A percentile compares a stretch with the other conserved stretches of the same genome.
Evolutionary conservation across 2,329 filamentous ascomycete genomes (phyloP).

Genomic region (Neofusicoccum cordaticola): DNA sequence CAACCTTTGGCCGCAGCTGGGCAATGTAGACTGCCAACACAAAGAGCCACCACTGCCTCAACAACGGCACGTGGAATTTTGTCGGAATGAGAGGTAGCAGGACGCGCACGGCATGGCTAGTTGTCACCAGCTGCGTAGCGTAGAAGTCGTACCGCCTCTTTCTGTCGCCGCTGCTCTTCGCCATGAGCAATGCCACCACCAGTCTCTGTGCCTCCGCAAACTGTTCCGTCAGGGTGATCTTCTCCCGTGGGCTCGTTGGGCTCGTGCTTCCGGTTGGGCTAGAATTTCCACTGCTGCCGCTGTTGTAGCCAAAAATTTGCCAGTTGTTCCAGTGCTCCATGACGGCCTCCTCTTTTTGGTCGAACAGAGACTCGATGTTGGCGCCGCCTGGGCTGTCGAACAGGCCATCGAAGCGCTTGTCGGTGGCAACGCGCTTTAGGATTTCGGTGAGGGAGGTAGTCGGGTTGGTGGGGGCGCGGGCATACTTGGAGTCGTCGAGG

Average conservation of each 20-base stretch:
- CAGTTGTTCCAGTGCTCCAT: conserved; percentile 92
- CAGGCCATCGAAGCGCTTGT: conserved; percentile 67
- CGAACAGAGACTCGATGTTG: conserved; percentile 68
- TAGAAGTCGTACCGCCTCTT: conserved; percentile 72
- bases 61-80: conserved; percentile 68
- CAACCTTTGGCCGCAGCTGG: conserved; percentile 69
- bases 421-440: conserved; percentile 64
- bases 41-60: conserved; percentile 89
- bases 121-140: conserved; percentile 76
- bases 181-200: conserved; percentile 59
- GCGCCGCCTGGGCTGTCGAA: conserved; percentile 58
- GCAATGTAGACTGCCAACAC: conserved; percentile 74
- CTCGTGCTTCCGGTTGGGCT: conserved; percentile 2
- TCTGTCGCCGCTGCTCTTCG: conserved; percentile 43
- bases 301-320: conserved; percentile 39
- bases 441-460: conserved; percentile 66
- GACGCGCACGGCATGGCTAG: conserved; percentile 84
- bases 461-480: conserved; percentile 58
- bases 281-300: background rate
- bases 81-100: conserved; percentile 74
- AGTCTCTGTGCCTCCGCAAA: conserved; percentile 66
- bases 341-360: conserved; percentile 65
- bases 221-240: conserved; percentile 56
- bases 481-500: conserved; percentile 71
- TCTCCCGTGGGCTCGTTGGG: conserved; percentile 1